Conservation (phyloP, 2,329 filamentous ascomycete species). For the Pseudofabraea citricarpa region DNA sequence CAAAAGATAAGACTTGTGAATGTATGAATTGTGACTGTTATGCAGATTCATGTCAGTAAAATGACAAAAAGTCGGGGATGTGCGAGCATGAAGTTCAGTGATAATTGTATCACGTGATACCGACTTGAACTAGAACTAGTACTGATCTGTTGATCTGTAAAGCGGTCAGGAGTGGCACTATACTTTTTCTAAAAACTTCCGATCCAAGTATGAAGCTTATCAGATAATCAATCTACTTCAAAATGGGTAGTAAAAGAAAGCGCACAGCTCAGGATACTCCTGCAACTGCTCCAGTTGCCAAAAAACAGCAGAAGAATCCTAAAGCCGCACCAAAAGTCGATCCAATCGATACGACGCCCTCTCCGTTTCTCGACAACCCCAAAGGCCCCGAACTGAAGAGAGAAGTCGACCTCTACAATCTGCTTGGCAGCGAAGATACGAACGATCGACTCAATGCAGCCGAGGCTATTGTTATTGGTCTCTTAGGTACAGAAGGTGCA, state of each 20-base stretch:
- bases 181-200: too few species aligned
- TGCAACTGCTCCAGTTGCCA: conserved; percentile 14
- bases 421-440: conserved; percentile 54
- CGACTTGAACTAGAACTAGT: too few species aligned
- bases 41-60: too few species aligned
- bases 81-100: too few species aligned
- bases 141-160: too few species aligned
- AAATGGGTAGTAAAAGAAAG: conserved; percentile 41
- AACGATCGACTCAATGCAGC: conserved; percentile 53
- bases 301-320: conserved; percentile 22
- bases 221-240: too few species aligned
- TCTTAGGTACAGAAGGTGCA: conserved; percentile 45
- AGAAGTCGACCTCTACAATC: conserved; percentile 56
- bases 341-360: conserved; percentile 20
- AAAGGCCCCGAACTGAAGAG: conserved; percentile 49
- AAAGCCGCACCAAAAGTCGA: conserved; percentile 14
- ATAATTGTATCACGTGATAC: too few species aligned
- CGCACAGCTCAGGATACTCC: conserved; percentile 24
- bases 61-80: too few species aligned
- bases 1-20: too few species aligned
- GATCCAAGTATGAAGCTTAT: too few species aligned
- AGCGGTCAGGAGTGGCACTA: too few species aligned
- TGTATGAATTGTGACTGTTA: too few species aligned
- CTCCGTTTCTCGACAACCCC: conserved; percentile 47
- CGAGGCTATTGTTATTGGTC: conserved; percentile 50